Conservation (phyloP, 2,329 filamentous ascomycete species). For the Venturia pyrina region DNA sequence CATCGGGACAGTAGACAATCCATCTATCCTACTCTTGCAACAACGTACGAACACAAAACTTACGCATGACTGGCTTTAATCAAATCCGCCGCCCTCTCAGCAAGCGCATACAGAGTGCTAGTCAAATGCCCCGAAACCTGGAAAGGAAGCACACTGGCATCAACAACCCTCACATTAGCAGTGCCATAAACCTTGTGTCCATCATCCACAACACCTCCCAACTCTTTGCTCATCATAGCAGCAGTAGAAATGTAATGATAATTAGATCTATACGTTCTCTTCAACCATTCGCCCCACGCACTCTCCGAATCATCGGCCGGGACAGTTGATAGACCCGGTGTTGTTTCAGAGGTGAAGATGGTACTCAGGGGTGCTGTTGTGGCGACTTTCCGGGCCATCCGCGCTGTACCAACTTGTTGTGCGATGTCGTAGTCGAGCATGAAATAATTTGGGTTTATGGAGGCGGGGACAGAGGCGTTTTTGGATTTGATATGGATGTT, state of each 20-base stretch:
- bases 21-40: no score
- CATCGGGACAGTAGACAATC: no score
- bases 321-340: background rate
- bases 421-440: background rate
- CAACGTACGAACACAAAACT: background rate
- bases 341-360: background rate
- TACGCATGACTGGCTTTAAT: background rate
- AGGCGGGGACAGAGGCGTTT: background rate
- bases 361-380: background rate
- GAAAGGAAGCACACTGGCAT: constrained; percentile 18
- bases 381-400: background rate
- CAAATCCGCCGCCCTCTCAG: constrained; percentile 13
- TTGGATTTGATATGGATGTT: constrained; percentile 19
- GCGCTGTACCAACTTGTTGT: background rate
- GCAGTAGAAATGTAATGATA: constrained; percentile 18
- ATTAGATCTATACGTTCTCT: background rate
- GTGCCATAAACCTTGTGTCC: constrained; percentile 21
- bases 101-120: constrained; percentile 10
- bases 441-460: constrained; percentile 11
- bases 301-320: background rate
- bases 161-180: constrained; percentile 21
- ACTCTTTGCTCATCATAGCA: constrained; percentile 21
- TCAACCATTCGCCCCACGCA: background rate
- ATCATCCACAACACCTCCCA: constrained; percentile 21
- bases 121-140: constrained; percentile 8